Base-by-base conservation (phyloP, 768 basidiomycete genomes). In the Tulasnella sp. region DNA sequence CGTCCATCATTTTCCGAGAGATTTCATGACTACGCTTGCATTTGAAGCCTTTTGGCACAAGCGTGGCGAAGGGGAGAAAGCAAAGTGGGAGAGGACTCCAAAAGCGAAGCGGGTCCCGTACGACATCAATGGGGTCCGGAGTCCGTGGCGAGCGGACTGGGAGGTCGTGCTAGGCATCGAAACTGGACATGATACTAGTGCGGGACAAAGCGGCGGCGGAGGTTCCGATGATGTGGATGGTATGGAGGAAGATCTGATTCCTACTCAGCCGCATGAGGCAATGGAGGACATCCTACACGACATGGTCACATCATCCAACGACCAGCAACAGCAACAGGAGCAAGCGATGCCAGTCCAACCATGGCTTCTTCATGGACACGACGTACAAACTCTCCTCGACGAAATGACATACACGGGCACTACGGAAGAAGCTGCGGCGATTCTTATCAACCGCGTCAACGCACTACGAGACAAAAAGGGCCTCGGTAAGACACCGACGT, bases 91-190 rank as follows among this genome's bases (percentile, higher is more conserved):
- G 51, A 73, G 84, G 58, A 88, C 84, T 55, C 94, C 95, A 15
- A 85, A 88, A 5, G 93, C 89, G 4, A 99, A 97, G 73, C 77
- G 89, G 59, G 75, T 80, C 7, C 88, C 86, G 65, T 92, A 77
- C 63, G 74, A 73, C 19, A 82, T 79, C 62, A 65, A 90, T 44
- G 82, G 79, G 3, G 84, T 80, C 0, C 69, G 10, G n/a, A 84
- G 80, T 67, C 86, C 90, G 1, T 97, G 85, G 84, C 72, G 72
- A 49, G 78, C 86, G 1, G 83, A 91, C 64, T 94, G 91, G 90
- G 75, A 73, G 10, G 73, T 74, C 23, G 74, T 86, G n/a, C 76
- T 89, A n/a, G 83, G 83, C 2, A 62, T 84, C 11, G 63, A 44
- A 27, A 27, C 7, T 3, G 5, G 4, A 24, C 48, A 34, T 30